Conservation (phyloP, 1,139 yeast species). For the Protomyces pachydermus region DNA sequence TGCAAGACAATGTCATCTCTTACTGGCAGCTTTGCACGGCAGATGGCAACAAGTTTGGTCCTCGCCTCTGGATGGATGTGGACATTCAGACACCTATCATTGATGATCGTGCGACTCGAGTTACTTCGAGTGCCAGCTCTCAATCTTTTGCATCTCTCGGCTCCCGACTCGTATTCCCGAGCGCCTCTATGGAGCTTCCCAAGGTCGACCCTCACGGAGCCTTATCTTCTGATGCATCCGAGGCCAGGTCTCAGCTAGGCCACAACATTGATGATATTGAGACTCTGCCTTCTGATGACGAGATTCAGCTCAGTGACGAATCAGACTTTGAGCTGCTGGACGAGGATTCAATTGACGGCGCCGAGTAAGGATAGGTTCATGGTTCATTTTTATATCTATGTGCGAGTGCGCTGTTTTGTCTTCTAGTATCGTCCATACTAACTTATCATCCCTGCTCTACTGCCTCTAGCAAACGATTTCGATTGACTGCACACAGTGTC, state of each 20-base stretch:
- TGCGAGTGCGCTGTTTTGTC: too few relatives aligned
- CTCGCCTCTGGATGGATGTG: constrained; percentile 30
- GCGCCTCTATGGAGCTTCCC: constrained; percentile 19
- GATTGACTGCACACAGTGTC: not conserved
- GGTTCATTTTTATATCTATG: not conserved
- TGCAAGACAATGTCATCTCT: constrained; percentile 25
- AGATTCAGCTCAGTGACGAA: not conserved
- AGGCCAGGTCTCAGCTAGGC: not conserved
- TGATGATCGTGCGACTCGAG: not conserved
- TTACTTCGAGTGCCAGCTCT: not conserved
- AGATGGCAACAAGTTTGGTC: constrained; percentile 30
- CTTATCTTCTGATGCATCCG: not conserved
- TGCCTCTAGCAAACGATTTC: not conserved
- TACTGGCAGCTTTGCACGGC: constrained; percentile 29
- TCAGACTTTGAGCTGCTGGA: not conserved
- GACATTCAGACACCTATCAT: constrained; percentile 17
- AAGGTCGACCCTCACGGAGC: not conserved
- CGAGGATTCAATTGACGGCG: not conserved
- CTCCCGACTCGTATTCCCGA: constrained; percentile 19
- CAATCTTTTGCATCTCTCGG: not conserved
- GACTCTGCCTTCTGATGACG: not conserved
- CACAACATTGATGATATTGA: not conserved
- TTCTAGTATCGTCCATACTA: too few relatives aligned
- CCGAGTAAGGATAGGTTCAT: not conserved
- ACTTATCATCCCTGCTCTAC: not conserved